Conservation (phyloP, 768 basidiomycete species). For the Cyclocybe aegerita region DNA sequence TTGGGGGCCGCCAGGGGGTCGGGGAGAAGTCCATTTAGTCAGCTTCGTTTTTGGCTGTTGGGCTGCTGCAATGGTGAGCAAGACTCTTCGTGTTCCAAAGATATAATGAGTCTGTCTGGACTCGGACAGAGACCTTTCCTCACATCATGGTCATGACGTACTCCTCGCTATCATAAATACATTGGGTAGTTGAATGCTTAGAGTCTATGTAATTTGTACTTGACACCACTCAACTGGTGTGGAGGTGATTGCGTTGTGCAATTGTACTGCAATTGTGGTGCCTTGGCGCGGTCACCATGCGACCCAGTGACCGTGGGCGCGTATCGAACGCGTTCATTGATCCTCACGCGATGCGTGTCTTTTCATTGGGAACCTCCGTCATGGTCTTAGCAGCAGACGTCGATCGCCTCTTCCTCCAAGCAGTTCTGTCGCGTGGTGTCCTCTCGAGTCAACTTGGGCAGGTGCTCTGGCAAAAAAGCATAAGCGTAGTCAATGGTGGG, state of each 20-base stretch:
- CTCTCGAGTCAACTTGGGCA: conserved; percentile 66
- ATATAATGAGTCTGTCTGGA: conserved; percentile 31
- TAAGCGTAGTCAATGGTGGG: conserved; percentile 66
- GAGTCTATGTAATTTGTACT: no score
- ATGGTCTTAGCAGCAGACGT: conserved; percentile 55
- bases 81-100: conserved; percentile 89
- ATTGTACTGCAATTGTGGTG: no score
- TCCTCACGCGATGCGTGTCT: conserved; percentile 19
- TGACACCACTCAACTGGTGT: no score
- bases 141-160: background rate
- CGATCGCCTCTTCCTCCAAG: conserved; percentile 76
- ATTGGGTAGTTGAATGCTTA: background rate
- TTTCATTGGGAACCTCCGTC: conserved; percentile 9
- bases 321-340: background rate
- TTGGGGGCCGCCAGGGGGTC: conserved; percentile 70
- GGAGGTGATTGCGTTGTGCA: no score
- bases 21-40: conserved; percentile 83
- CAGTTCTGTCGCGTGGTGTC: conserved; percentile 67
- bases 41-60: conserved; percentile 78
- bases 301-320: no score
- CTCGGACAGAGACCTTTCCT: background rate
- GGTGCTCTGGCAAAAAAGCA: conserved; percentile 65
- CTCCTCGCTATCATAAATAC: conserved; percentile 6
- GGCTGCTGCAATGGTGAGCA: conserved; percentile 98
- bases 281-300: no score